Evolutionary conservation across 331 rosid species (phyloP).

Genomic region (Cucumis variabilis): DNA sequence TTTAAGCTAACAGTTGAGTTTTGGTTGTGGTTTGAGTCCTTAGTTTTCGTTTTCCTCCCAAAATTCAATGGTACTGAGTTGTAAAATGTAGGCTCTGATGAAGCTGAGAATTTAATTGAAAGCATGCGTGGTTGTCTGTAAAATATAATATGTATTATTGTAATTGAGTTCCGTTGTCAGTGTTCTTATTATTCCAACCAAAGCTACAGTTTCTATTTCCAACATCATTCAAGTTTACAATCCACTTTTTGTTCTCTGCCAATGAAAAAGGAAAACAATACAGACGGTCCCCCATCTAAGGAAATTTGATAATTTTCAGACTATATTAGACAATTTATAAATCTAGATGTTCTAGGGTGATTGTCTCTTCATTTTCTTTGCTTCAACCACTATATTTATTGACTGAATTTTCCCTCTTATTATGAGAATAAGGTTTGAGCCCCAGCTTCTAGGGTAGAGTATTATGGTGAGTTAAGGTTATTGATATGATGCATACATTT

Average conservation of each 20-base stretch:
- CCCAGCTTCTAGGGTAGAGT: too few species aligned
- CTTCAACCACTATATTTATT: neutral
- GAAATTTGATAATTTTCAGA: too few species aligned
- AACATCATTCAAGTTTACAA: neutral
- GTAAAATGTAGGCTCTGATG: neutral
- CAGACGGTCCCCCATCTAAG: neutral
- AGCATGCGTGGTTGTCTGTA: neutral
- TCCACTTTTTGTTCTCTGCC: neutral
- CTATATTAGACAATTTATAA: neutral
- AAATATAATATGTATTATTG: neutral
- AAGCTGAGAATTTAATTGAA: neutral
- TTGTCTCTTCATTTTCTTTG: neutral
- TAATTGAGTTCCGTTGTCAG: neutral
- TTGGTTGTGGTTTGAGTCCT: slow-evolving; percentile 5
- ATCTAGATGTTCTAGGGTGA: neutral
- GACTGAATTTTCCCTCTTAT: neutral
- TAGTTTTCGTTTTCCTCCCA: neutral
- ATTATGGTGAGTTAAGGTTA: too few species aligned
- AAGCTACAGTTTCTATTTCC: neutral
- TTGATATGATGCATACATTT: too few species aligned
- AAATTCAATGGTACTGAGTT: neutral
- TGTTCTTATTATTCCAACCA: neutral
- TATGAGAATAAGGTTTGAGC: too few species aligned
- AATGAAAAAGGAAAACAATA: too few species aligned
- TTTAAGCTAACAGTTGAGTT: neutral